phyloP scores from a whole-genome alignment of 192 early-diverging fungal genomes.

The Backusella tarrabulga region DNA sequence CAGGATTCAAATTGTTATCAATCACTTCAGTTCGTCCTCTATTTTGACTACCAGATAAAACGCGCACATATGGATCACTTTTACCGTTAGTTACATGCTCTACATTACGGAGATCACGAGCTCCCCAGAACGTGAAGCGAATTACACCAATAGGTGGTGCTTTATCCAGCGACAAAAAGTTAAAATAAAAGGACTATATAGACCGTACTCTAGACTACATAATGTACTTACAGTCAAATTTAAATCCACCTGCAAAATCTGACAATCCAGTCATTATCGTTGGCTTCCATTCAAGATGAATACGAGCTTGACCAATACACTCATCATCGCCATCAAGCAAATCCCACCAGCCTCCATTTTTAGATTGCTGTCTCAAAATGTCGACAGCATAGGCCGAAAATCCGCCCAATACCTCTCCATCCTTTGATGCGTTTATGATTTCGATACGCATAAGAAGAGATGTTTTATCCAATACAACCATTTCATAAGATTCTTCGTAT shows the following conservation, averaged over 20 bases:
- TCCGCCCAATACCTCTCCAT: constrained; percentile 32
- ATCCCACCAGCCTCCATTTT: constrained; percentile 33
- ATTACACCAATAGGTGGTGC: constrained; percentile 68
- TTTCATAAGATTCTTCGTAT: constrained; percentile 65
- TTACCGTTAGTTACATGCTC: constrained; percentile 63
- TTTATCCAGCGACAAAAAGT: not conserved
- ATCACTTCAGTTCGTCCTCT: constrained; percentile 69
- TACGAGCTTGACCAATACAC: constrained; percentile 21
- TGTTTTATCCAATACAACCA: constrained; percentile 70
- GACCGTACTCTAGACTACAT: not conserved
- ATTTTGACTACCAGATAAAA: constrained; percentile 52
- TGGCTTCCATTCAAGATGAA: constrained; percentile 62
- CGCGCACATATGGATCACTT: constrained; percentile 81
- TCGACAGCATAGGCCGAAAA: constrained; percentile 34
- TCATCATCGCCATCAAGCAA: constrained; percentile 6
- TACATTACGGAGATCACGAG: constrained; percentile 71
- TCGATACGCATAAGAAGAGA: constrained; percentile 53
- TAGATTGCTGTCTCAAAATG: constrained; percentile 21
- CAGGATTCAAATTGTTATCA: constrained; percentile 71
- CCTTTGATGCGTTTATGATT: constrained; percentile 50
- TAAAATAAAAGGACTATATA: not conserved
- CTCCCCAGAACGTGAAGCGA: constrained; percentile 66
- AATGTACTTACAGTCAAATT: constrained; percentile 14
- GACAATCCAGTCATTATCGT: constrained; percentile 57
- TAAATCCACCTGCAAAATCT: constrained; percentile 3